Base-by-base conservation (phyloP, 805 yeast species). In the Wickerhamomyces subpelliculosus region DNA sequence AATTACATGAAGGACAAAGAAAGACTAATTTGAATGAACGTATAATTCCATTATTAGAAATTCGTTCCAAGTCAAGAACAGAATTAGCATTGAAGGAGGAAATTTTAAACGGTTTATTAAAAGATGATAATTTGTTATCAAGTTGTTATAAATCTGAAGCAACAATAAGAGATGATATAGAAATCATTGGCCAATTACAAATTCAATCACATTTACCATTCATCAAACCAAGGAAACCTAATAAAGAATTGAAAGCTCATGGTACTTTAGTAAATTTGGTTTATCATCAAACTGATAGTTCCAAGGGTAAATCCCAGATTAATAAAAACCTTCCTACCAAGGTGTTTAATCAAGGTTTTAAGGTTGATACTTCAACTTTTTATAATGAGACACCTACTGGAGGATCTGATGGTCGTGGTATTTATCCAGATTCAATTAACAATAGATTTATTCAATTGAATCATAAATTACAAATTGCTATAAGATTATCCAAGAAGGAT, bases 401-500 rank as follows among this genome's bases (percentile, higher is more conserved):
- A n/a, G n/a, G n/a, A 5, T 39, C 46, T 9, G 12, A 14, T 13
- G 46, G 43, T 20, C 49, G 47, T 16, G 55, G 57, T 0, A 23
- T 54, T 8, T 33, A 37, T 8, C 80, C 89, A 1, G 88, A 83
- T 49, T 57, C 68, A 31, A 65, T 73, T 13, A 75, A 81, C 45
- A 80, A 72, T 49, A 68, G 77, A 25, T 80, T 78, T 49, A 68
- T 84, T 32, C 75, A 71, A 46, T 67, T 82, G 14, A 68, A 72
- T 39, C 94, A 84, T 55, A 64, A 88, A 35, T 57, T 84, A 35
- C 93, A 84, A 54, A 70, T 84, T 5, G 76, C 83, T 48, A 70
- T 84, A 40, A 64, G 93, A 40, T 75, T 84, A 21, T 75, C 84
- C 11, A 77, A 72, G 47, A 77, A 77, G 1, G 83, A 79, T 41